Evolutionary conservation across 1,139 yeast species (phyloP).

Genomic region (Protomyces arabidopsidicola): DNA sequence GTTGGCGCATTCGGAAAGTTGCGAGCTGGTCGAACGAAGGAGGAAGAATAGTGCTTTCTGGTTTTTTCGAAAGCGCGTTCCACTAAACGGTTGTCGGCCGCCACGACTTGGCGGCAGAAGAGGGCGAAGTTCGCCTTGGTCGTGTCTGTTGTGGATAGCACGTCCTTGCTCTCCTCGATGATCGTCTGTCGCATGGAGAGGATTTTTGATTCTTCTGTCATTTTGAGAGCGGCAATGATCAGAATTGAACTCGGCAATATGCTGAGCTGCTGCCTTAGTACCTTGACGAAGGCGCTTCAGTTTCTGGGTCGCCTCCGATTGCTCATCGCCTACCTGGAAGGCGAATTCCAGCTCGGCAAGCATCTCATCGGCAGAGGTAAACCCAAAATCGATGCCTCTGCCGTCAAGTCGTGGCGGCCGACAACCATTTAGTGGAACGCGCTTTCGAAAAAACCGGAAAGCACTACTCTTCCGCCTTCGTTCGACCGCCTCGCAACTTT

Average conservation of each 20-base stretch:
- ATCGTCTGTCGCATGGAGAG: neutral
- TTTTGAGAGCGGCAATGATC: neutral
- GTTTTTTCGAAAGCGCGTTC: neutral
- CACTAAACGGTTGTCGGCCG: neutral
- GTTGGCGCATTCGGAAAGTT: neutral
- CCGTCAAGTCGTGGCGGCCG: neutral
- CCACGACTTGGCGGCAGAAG: neutral
- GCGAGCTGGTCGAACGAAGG: neutral
- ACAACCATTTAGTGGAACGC: neutral
- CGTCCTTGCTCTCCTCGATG: neutral
- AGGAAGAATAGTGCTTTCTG: neutral
- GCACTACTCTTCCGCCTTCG: neutral
- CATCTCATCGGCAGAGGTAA: too few species aligned
- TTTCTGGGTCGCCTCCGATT: neutral
- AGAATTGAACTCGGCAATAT: neutral
- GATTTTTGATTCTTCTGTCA: neutral
- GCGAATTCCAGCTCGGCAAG: neutral
- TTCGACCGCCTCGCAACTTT: neutral
- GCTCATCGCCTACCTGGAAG: neutral
- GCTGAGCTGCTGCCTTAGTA: neutral
- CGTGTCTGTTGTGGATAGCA: neutral
- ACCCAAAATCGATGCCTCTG: too few species aligned
- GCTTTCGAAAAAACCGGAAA: neutral
- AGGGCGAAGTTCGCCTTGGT: neutral
- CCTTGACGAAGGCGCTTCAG: neutral